Conservation (phyloP, 148 eudicot genomes). For the Spergularia bocconei region DNA sequence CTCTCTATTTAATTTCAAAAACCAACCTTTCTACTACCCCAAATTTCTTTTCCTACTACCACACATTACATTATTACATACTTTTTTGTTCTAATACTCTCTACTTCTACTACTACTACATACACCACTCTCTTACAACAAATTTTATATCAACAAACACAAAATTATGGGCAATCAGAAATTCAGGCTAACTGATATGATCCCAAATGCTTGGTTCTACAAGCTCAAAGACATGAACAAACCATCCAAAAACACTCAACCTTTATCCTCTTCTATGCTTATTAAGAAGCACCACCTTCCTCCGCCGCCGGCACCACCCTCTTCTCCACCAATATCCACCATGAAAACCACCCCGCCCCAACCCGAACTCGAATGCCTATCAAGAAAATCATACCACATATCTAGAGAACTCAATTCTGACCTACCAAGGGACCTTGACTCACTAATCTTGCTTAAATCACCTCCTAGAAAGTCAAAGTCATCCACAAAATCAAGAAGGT, state of each 20-base stretch:
- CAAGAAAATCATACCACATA: constrained; percentile 58
- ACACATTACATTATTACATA: background rate
- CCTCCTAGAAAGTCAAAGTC: constrained; percentile 31
- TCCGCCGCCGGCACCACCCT: constrained; percentile 23
- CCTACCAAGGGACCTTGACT: constrained; percentile 19
- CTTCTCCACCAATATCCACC: constrained; percentile 23
- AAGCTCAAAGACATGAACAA: constrained; percentile 44
- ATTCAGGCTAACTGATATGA: constrained; percentile 48
- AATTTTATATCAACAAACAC: too few relatives aligned
- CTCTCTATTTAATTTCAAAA: constrained; percentile 33
- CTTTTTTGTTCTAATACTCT: background rate
- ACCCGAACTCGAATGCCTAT: constrained; percentile 7
- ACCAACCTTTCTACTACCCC: constrained; percentile 12
- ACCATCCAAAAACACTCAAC: constrained; percentile 13
- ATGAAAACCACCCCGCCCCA: background rate
- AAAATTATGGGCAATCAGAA: constrained; percentile 40
- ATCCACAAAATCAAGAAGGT: constrained; percentile 28
- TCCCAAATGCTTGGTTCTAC: constrained; percentile 58
- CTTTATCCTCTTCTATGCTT: constrained; percentile 5
- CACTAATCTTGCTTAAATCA: constrained; percentile 15
- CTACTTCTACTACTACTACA: background rate
- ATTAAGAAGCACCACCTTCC: constrained; percentile 11
- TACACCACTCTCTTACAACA: background rate
- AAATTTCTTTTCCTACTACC: constrained; percentile 10
- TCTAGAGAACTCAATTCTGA: constrained; percentile 44